Conservation (phyloP, 1,139 yeast genomes). For the Geotrichum restrictum region DNA sequence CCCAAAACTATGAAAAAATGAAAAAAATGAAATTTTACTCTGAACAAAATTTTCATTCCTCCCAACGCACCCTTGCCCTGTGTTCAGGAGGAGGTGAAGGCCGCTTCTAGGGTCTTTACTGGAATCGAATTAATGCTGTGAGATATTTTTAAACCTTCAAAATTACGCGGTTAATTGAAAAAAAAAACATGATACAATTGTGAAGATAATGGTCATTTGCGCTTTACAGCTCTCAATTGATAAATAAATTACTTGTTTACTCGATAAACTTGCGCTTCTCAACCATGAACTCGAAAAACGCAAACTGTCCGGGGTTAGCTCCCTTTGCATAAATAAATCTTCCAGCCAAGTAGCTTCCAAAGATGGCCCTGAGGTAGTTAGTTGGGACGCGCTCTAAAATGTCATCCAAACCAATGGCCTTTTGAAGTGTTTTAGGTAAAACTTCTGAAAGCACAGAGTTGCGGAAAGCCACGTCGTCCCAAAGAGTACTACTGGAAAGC, state of each 20-base stretch:
- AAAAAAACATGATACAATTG: too few relatives aligned
- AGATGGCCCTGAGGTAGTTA: conserved; percentile 80
- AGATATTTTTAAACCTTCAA: too few relatives aligned
- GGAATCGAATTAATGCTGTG: too few relatives aligned
- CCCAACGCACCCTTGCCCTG: conserved; percentile 15
- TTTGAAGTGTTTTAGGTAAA: conserved; percentile 69
- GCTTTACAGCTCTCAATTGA: too few relatives aligned
- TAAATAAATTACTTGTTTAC: not conserved
- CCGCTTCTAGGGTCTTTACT: too few relatives aligned
- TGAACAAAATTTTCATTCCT: conserved; percentile 13
- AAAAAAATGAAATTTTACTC: too few relatives aligned
- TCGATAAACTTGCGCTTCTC: conserved; percentile 28
- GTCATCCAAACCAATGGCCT: conserved; percentile 69
- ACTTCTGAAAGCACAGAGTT: conserved; percentile 71
- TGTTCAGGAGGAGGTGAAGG: too few relatives aligned
- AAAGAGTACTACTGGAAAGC: conserved; percentile 72
- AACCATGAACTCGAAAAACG: conserved; percentile 70
- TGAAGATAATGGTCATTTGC: too few relatives aligned
- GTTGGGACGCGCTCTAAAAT: conserved; percentile 79
- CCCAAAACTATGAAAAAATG: not conserved
- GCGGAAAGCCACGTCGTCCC: conserved; percentile 81
- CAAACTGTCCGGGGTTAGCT: conserved; percentile 71
- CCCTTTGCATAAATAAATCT: conserved; percentile 86
- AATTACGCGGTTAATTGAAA: too few relatives aligned
- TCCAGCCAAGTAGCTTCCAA: conserved; percentile 87